Conservation (phyloP, 1,284 basidiomycete species). For the Naganishia liquefaciens region DNA sequence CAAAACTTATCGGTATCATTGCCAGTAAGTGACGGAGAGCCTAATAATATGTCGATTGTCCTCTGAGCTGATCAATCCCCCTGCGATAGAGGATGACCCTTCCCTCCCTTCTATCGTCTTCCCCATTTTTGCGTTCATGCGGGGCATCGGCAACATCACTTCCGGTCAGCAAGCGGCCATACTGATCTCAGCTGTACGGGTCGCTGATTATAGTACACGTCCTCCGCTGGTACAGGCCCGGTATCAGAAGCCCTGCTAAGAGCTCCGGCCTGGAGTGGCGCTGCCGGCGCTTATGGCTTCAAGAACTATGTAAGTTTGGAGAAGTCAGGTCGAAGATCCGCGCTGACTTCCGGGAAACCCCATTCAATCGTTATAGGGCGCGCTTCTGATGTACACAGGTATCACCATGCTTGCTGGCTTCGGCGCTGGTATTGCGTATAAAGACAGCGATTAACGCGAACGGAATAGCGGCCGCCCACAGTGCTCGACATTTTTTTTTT, state of each 20-base stretch:
- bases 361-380: constrained; percentile 32
- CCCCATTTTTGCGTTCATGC: constrained; percentile 46
- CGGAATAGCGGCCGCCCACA: too few relatives aligned
- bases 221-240: too few relatives aligned
- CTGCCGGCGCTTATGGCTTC: constrained; percentile 47
- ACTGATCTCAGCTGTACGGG: background rate
- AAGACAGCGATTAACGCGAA: background rate
- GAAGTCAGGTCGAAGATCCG: background rate
- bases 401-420: constrained; percentile 36
- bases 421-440: constrained; percentile 15
- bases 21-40: constrained; percentile 37
- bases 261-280: constrained; percentile 36
- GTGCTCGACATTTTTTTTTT: too few relatives aligned
- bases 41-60: background rate
- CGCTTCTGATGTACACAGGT: constrained; percentile 42
- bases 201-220: too few relatives aligned
- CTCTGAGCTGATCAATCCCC: background rate
- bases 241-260: constrained; percentile 45
- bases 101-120: constrained; percentile 44
- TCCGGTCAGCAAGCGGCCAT: constrained; percentile 38
- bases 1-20: constrained; percentile 44
- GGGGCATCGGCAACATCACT: constrained; percentile 52
- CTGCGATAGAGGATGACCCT: constrained; percentile 46
- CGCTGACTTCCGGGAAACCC: background rate
- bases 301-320: constrained; percentile 44